Percentiles rank a stretch among this genome's conserved stretches.
Conservation (phyloP, 768 basidiomycete species). For the Fistulinella prunicolor region DNA sequence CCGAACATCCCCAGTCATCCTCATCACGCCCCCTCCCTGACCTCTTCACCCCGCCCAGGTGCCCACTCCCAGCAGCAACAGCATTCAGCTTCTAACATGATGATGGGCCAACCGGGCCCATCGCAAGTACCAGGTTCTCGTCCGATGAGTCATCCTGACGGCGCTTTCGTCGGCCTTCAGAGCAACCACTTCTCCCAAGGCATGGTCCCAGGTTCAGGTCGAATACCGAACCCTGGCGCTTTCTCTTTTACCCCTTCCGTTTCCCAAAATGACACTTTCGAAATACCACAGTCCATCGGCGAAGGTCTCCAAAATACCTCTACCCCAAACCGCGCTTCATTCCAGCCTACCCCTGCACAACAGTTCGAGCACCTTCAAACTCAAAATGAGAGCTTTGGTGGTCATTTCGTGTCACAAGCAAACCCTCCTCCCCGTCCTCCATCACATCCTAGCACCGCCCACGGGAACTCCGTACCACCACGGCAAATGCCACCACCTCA, state of each 20-base stretch:
- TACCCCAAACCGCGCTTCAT: constrained; percentile 36
- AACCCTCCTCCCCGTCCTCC: constrained; percentile 44
- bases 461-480: constrained; percentile 31
- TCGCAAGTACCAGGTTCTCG: constrained; percentile 29
- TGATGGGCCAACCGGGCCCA: constrained; percentile 31
- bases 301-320: constrained; percentile 39
- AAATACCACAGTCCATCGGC: constrained; percentile 43
- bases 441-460: constrained; percentile 37
- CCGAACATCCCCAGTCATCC: constrained; percentile 24
- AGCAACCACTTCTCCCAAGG: constrained; percentile 33
- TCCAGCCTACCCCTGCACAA: constrained; percentile 62
- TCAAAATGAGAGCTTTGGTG: constrained; percentile 33
- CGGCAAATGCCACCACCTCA: constrained; percentile 35
- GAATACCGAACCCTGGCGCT: constrained; percentile 33
- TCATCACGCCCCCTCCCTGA: constrained; percentile 29
- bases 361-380: constrained; percentile 58
- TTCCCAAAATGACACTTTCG: constrained; percentile 47
- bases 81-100: constrained; percentile 24
- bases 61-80: constrained; percentile 28
- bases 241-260: constrained; percentile 48
- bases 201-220: constrained; percentile 33
- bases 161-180: constrained; percentile 44
- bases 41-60: constrained; percentile 31
- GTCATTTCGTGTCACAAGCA: constrained; percentile 37
- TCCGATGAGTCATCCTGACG: constrained; percentile 47